phyloP scores from a whole-genome alignment of 768 basidiomycete species.

The Boletellus ananiceps region DNA sequence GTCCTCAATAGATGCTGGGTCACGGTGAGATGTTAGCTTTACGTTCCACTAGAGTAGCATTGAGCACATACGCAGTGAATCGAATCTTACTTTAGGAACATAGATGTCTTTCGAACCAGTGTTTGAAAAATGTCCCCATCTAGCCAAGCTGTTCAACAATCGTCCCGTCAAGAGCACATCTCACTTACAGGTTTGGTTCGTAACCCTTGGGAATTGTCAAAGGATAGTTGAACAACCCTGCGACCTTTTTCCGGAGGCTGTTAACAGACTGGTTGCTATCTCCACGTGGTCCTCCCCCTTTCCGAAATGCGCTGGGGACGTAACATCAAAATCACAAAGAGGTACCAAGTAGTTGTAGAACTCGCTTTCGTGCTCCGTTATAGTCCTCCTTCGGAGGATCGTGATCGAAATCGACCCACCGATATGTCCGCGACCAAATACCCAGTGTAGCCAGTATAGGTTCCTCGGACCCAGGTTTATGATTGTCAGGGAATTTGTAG shows the following conservation, averaged over 20 bases:
- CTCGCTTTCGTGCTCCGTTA: slow-evolving; percentile 10
- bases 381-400: slow-evolving; percentile 11
- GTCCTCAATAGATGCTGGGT: slow-evolving; percentile 19
- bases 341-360: not conserved
- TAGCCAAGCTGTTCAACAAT: too few species aligned
- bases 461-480: not conserved
- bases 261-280: not conserved
- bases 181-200: slow-evolving; percentile 15
- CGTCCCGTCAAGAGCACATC: not conserved
- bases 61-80: too few species aligned
- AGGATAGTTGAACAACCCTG: slow-evolving; percentile 14
- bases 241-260: slow-evolving; percentile 16
- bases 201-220: slow-evolving; percentile 10
- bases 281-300: not conserved
- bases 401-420: slow-evolving; percentile 5
- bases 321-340: not conserved
- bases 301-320: slow-evolving; percentile 9
- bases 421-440: slow-evolving; percentile 6
- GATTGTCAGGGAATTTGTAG: not conserved
- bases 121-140: too few species aligned
- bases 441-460: not conserved
- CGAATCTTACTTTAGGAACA: too few species aligned
- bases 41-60: too few species aligned
- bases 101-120: too few species aligned
- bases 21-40: not conserved